Percentiles rank a stretch among this genome's conserved stretches.
Evolutionary conservation across 129 eudicot genomes (phyloP).

Genomic region (Cynara cardunculus): DNA sequence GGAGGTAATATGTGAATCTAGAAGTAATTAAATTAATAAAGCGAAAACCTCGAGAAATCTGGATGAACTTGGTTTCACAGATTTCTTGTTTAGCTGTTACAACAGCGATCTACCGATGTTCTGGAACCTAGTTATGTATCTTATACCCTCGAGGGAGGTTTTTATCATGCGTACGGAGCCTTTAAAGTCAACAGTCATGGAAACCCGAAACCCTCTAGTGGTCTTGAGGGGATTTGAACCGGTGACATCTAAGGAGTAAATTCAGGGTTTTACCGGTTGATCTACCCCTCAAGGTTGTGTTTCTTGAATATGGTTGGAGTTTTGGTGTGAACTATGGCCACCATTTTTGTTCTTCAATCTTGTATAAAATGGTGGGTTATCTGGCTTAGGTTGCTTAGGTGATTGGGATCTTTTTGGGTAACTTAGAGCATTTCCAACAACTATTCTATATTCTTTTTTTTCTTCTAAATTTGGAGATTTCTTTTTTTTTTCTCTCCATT

Average conservation of each 20-base stretch:
- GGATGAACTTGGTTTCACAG: background rate
- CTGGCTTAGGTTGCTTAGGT: too few species aligned
- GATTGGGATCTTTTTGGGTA: too few species aligned
- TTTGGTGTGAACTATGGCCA: too few species aligned
- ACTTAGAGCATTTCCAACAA: too few species aligned
- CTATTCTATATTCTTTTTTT: too few species aligned
- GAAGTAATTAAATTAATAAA: background rate
- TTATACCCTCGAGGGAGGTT: background rate
- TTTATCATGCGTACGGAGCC: too few species aligned
- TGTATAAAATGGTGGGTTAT: too few species aligned
- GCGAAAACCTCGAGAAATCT: background rate
- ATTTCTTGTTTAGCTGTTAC: background rate
- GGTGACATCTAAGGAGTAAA: background rate
- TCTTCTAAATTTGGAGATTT: too few species aligned
- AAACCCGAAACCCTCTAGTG: background rate
- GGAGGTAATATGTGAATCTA: background rate
- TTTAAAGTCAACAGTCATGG: too few species aligned
- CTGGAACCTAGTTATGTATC: background rate
- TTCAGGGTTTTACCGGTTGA: background rate
- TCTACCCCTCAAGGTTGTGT: background rate
- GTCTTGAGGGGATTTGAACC: background rate
- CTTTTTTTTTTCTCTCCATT: too few species aligned
- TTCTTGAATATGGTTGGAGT: background rate
- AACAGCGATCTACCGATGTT: background rate
- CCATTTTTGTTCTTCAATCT: too few species aligned